A percentile compares a stretch with the other conserved stretches of the same genome.
phyloP scores from a whole-genome alignment of 2,329 filamentous ascomycete genomes.

The Exophiala sp. region DNA sequence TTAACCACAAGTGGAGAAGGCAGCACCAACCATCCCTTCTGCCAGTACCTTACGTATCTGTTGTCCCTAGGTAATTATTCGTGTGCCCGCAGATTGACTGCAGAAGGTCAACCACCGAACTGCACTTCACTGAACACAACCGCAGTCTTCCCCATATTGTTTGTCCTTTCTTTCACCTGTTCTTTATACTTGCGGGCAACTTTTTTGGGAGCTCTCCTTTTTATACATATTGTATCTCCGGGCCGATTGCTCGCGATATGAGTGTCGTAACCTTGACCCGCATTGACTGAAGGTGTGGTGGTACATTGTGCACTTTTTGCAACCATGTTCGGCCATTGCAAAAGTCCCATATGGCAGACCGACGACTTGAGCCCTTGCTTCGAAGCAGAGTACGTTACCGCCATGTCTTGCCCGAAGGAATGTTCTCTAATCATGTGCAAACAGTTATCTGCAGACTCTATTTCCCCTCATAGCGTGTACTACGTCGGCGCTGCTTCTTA shows the following conservation, averaged over 20 bases:
- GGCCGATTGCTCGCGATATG: slow-evolving; percentile 10
- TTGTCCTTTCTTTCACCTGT: not conserved
- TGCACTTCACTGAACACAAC: not conserved
- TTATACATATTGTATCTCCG: not conserved
- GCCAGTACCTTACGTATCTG: not conserved
- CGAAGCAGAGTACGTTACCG: slow-evolving; percentile 46
- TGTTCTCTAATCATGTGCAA: slow-evolving; percentile 5
- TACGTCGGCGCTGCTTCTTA: slow-evolving; percentile 56
- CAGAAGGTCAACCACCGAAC: not conserved
- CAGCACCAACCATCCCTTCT: not conserved
- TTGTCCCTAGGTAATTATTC: too few relatives aligned
- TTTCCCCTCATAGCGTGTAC: slow-evolving; percentile 67
- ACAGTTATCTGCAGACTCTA: slow-evolving; percentile 71
- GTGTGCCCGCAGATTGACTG: not conserved
- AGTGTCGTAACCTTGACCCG: slow-evolving; percentile 3
- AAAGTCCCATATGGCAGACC: slow-evolving; percentile 52
- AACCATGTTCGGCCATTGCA: slow-evolving; percentile 52
- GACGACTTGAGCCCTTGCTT: slow-evolving; percentile 61
- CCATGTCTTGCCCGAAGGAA: not conserved
- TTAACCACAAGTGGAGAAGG: too few relatives aligned
- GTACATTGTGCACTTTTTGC: slow-evolving; percentile 14
- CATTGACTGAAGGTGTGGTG: slow-evolving; percentile 12
- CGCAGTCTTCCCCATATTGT: not conserved
- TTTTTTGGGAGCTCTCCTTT: not conserved
- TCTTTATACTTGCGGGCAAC: not conserved